Conservation (phyloP, 2,329 filamentous ascomycete genomes). For the Nothophaeocryptopus gaeumannii region DNA sequence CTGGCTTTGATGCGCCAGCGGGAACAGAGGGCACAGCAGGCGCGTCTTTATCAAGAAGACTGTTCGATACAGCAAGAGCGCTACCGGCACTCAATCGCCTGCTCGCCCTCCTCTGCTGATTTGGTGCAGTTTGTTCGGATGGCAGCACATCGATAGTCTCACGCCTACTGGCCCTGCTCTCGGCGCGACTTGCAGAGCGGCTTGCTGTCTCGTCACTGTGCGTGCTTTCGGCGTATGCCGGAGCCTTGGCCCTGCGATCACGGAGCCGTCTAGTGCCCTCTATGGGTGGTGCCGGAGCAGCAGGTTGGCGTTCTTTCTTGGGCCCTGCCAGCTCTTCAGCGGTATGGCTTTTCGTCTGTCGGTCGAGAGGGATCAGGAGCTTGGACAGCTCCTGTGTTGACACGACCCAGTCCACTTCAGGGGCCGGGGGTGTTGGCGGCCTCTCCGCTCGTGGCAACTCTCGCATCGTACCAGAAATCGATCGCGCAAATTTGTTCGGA, state of each 20-base stretch:
- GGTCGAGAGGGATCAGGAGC: conserved; percentile 71
- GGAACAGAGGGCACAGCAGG: conserved; percentile 28
- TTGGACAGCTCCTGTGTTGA: conserved; percentile 82
- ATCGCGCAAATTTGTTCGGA: conserved; percentile 63
- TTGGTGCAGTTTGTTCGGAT: conserved; percentile 30
- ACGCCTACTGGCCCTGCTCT: conserved; percentile 23
- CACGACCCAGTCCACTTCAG: conserved; percentile 79
- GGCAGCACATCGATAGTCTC: conserved; percentile 42
- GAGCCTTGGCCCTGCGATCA: conserved; percentile 24
- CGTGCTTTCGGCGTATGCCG: conserved; percentile 23
- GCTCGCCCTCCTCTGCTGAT: conserved; percentile 22
- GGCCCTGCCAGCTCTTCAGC: conserved; percentile 69
- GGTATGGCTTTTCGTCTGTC: conserved; percentile 72
- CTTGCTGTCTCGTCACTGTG: conserved; percentile 28
- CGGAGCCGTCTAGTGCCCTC: conserved; percentile 63
- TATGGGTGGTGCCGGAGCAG: conserved; percentile 39
- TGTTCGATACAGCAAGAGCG: conserved; percentile 28
- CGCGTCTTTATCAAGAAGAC: conserved; percentile 18
- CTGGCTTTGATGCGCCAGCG: neutral
- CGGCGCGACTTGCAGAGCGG: conserved; percentile 22
- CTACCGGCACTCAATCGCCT: conserved; percentile 35
- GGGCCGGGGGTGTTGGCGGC: conserved; percentile 64
- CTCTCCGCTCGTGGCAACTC: conserved; percentile 36
- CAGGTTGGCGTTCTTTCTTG: conserved; percentile 62
- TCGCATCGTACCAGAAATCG: conserved; percentile 55